Percentiles rank a stretch among this genome's conserved stretches.
phyloP scores from a whole-genome alignment of 495 filamentous ascomycete genomes.

The Alectoria sarmentosa region DNA sequence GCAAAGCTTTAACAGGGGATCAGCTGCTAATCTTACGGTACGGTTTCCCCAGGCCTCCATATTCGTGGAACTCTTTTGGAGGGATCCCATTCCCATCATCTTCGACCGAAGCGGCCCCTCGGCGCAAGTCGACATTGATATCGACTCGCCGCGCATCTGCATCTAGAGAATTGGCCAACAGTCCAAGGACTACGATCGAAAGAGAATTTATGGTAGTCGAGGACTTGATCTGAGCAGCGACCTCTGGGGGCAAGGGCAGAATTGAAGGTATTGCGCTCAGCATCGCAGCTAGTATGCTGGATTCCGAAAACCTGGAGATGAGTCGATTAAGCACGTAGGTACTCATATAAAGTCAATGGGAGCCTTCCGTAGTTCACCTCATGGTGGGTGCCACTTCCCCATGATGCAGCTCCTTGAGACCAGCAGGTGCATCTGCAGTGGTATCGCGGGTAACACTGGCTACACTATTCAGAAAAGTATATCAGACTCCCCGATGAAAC shows the following conservation, averaged over 20 bases:
- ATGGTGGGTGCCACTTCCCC: conserved; percentile 26
- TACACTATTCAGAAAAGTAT: not conserved
- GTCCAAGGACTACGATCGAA: conserved; percentile 61
- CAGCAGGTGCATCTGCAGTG: conserved; percentile 20
- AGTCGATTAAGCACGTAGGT: not conserved
- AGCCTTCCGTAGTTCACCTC: conserved; percentile 3
- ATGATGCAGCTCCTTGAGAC: not conserved
- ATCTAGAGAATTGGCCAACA: conserved; percentile 86
- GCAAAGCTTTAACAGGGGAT: conserved; percentile 1
- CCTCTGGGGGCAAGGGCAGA: conserved; percentile 62
- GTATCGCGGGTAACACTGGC: no score
- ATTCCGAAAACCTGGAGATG: not conserved
- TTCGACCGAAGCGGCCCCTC: conserved; percentile 76
- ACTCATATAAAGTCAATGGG: not conserved
- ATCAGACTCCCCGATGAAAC: no score
- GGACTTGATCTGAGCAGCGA: conserved; percentile 80
- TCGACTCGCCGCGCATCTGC: conserved; percentile 64
- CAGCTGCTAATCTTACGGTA: conserved; percentile 49
- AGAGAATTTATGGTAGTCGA: conserved; percentile 71
- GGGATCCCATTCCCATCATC: conserved; percentile 81
- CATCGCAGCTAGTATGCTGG: conserved; percentile 3
- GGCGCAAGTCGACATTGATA: conserved; percentile 64
- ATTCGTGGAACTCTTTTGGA: conserved; percentile 60
- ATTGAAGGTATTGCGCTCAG: conserved; percentile 40
- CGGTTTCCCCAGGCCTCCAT: conserved; percentile 65